Evolutionary conservation across 2,329 filamentous ascomycete species (phyloP).

Genomic region (Cucurbitaria berberidis): DNA sequence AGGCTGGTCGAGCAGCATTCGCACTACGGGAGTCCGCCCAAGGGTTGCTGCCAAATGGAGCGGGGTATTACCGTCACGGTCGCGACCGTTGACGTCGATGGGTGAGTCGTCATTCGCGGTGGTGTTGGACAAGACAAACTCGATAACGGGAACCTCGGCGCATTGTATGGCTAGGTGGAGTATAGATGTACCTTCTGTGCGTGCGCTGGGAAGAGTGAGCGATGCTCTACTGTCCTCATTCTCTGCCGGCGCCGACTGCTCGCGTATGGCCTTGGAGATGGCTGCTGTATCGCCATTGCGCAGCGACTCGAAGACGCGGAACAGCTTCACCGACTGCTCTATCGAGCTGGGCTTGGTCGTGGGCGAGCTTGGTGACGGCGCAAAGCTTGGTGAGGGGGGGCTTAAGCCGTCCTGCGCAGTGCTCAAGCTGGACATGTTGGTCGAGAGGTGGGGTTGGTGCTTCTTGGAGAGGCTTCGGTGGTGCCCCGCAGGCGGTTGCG

Average conservation of each 20-base stretch:
- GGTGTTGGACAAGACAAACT: slow-evolving; percentile 82
- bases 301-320: slow-evolving; percentile 90
- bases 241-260: slow-evolving; percentile 57
- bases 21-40: slow-evolving; percentile 80
- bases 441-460: slow-evolving; percentile 36
- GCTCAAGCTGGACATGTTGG: slow-evolving; percentile 33
- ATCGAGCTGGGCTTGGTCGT: slow-evolving; percentile 59
- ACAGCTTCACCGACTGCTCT: slow-evolving; percentile 93
- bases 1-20: slow-evolving; percentile 79
- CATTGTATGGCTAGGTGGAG: slow-evolving; percentile 95
- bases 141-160: slow-evolving; percentile 88
- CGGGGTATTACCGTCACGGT: slow-evolving; percentile 93
- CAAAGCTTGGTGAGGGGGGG: slow-evolving; percentile 25
- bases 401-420: slow-evolving; percentile 21
- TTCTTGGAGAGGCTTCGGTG: slow-evolving; percentile 38
- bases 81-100: slow-evolving; percentile 85
- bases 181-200: slow-evolving; percentile 82
- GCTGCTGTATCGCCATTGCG: slow-evolving; percentile 88
- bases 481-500: slow-evolving; percentile 32
- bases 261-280: slow-evolving; percentile 84
- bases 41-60: slow-evolving; percentile 86
- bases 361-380: slow-evolving; percentile 33
- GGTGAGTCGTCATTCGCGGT: slow-evolving; percentile 60
- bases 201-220: slow-evolving; percentile 46
- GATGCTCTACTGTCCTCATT: slow-evolving; percentile 62